Evolutionary conservation across 306 rosid species (phyloP), one percentile per base, ranked within the genome.

Genomic region (Hippophae rhamnoides): DNA sequence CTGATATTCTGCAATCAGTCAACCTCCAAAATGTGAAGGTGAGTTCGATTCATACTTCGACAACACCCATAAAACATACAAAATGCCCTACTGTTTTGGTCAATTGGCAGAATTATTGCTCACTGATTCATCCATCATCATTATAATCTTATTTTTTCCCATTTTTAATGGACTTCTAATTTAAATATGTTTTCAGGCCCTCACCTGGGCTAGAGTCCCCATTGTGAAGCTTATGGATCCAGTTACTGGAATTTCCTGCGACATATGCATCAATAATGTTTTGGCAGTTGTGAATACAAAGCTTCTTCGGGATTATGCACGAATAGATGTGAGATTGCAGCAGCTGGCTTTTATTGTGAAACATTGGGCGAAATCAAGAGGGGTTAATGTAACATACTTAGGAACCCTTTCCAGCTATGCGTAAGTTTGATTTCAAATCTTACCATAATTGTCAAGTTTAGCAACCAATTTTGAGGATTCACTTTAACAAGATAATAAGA

Each of bases 361-460:
- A 78, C 88, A 92, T 71, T 92, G 99, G 99, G 99, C 99, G 31
- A 92, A 92, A 78, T 87, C 96, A 46, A 85, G 99, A 66, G 92
- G 95, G 75, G 96, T 92, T 62, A 92, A 92, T 75, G 96, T 79
- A 77, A 92, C 99, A 41, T 92, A 92, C 73, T 96, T 85, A 46
- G 99, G 99, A 68, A 92, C 99, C 43, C 81, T 92, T 47, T 92
- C 99, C 52, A 92, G 99, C 83, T 92, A 92, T 73, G 99, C 96
- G 99, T 92, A 80, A 81, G 96, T 83, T 78, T 51, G 58, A 52
- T 66, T 25, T 42, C 43, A 43, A 48, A 1, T 57, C 27, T 31
- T 63, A 18, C 38, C 38, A 38, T 7, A 43, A 26, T 61, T 68
- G 65, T n/a, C 44, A 43, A 54, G 12, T 26, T 50, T 44, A 44